Base-by-base conservation (phyloP, 1,139 yeast genomes). In the Yamadazyma conglobata region DNA sequence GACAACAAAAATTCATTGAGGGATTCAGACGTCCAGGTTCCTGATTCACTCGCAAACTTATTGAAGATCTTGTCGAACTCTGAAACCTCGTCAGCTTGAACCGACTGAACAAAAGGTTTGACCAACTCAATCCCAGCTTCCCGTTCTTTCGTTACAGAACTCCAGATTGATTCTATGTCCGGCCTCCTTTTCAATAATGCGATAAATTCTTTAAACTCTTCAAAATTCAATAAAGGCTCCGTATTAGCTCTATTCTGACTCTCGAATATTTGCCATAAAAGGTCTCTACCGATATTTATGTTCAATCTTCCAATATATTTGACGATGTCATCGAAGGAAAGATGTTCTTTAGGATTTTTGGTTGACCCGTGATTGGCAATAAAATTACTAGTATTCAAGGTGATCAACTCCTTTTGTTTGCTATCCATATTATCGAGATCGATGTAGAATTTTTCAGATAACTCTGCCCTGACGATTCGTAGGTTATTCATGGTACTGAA, bases 141-240 rank as follows among this genome's bases (percentile, higher is more conserved):
- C 6, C 21, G 15, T 5, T 17, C 11, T 5, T 21, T 14, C 10
- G 34, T 23, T n/a, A 57, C 10, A 1, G 24, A 7, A 6, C 38
- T 22, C 62, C 65, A 65, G 11, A 67, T 52, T 1, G 30, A 28
- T 3, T 34, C 35, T 6, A 68, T 45, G 34, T 67, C 74, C 20
- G 48, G 43, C 27, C 74, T 46, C 19, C 43, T 47, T 38, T 66
- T 66, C 26, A 68, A 47, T 2, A 54, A 55, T 17, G 75, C 69
- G 2, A 89, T 89, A 53, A 88, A 86, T 16, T 55, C 52, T 48
- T 83, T 81, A 53, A 89, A 89, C 44, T 85, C 87, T 3, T 66
- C 69, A 46, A 86, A 87, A 39, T 75, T 70, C 16, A 89, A 57
- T 2, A 54, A 54, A 15, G 40, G 27, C 6, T 38, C 19, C n/a